Conservation (phyloP, 331 rosid species). For the Malus hybrid region DNA sequence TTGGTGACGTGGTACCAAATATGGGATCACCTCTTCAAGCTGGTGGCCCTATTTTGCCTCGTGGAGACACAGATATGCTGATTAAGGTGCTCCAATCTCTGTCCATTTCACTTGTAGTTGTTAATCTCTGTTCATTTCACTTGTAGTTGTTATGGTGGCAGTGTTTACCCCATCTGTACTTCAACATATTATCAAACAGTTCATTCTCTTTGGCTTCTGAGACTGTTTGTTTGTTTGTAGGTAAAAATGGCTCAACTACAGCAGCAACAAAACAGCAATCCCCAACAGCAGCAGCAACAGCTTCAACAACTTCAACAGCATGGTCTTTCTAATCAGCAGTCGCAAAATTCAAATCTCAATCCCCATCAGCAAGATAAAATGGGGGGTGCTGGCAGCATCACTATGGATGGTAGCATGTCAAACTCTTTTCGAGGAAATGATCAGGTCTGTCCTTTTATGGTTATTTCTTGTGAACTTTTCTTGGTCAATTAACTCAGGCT, state of each 20-base stretch:
- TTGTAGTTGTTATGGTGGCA: neutral
- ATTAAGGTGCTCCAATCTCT: conserved; percentile 54
- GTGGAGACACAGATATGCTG: conserved; percentile 77
- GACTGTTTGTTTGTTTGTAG: conserved; percentile 31
- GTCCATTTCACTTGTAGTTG: conserved; percentile 17
- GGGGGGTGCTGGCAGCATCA: conserved; percentile 71
- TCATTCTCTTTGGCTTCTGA: conserved; percentile 21
- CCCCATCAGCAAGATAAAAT: conserved; percentile 89
- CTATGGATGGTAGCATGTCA: conserved; percentile 83
- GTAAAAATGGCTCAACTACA: conserved; percentile 84
- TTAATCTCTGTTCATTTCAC: conserved; percentile 14
- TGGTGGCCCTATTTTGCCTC: conserved; percentile 63
- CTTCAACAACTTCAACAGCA: conserved; percentile 57
- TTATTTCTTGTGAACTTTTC: too few relatives aligned
- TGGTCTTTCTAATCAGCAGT: conserved; percentile 75
- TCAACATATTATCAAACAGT: neutral
- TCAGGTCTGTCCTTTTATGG: conserved; percentile 62
- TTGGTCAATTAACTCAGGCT: too few relatives aligned
- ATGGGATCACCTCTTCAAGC: conserved; percentile 87
- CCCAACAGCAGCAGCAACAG: conserved; percentile 57
- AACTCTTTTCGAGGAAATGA: conserved; percentile 96
- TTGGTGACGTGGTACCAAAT: conserved; percentile 71
- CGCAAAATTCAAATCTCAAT: conserved; percentile 67
- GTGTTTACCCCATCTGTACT: neutral
- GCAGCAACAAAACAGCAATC: conserved; percentile 53